These are phyloP conservation scores for Colletotrichum sp. DNA, from an alignment of 2,329 filamentous ascomycete species.

Conservation along the genomic window DNA sequence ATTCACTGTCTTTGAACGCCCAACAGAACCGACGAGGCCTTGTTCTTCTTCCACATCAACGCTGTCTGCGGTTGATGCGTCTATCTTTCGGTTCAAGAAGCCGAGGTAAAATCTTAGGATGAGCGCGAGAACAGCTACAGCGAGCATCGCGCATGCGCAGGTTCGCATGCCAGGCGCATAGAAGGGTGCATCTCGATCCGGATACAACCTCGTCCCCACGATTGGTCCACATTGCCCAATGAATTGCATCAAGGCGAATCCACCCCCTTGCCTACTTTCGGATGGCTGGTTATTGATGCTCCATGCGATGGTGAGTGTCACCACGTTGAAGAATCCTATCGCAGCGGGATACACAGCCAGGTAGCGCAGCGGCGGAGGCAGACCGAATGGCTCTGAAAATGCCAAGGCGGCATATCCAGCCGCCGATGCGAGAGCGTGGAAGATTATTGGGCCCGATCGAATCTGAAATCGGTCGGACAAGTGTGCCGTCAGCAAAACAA, in stretches of 20 bases:
- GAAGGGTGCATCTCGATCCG: conserved; percentile 62
- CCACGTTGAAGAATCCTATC: conserved; percentile 81
- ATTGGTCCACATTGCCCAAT: conserved; percentile 82
- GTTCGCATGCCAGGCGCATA: conserved; percentile 67
- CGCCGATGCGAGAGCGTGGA: conserved; percentile 71
- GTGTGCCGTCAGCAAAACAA: conserved; percentile 74
- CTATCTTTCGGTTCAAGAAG: conserved; percentile 53
- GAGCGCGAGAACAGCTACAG: conserved; percentile 61
- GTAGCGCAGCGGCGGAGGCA: conserved; percentile 65
- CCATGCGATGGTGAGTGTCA: conserved; percentile 88
- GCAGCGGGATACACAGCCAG: conserved; percentile 79
- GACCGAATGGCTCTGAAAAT: conserved; percentile 52
- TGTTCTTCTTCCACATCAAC: conserved; percentile 40
- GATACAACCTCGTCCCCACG: conserved; percentile 71
- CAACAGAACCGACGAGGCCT: conserved; percentile 39
- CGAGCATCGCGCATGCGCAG: conserved; percentile 67
- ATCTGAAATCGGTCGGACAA: conserved; percentile 70
- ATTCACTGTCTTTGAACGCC: conserved; percentile 22
- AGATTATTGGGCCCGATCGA: conserved; percentile 70
- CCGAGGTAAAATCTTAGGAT: conserved; percentile 58
- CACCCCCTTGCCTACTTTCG: conserved; percentile 72
- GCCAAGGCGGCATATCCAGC: conserved; percentile 66
- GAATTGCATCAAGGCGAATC: conserved; percentile 80
- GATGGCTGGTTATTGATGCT: conserved; percentile 83
- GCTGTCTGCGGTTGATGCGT: conserved; percentile 32